Conservation (phyloP, 1,284 basidiomycete genomes). For the Lignosus rhinocerotis region DNA sequence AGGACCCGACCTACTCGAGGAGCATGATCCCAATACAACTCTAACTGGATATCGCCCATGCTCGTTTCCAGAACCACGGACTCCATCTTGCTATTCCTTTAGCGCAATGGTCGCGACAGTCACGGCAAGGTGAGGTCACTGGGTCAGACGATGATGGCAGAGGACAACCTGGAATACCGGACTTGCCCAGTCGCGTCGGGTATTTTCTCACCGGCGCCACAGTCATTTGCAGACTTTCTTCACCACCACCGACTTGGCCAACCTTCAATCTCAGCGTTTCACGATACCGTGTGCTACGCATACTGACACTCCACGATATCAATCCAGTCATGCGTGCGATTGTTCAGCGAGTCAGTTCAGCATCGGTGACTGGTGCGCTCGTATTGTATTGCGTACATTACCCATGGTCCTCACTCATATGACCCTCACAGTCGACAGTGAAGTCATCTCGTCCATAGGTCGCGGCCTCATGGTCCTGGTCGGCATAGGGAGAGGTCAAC, state of each 20-base stretch:
- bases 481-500: slow-evolving; percentile 78
- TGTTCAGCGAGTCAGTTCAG: slow-evolving; percentile 73
- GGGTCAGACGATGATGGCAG: slow-evolving; percentile 2
- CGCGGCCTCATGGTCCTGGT: slow-evolving; percentile 85
- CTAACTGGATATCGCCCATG: slow-evolving; percentile 84
- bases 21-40: slow-evolving; percentile 90
- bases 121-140: not conserved
- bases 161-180: not conserved
- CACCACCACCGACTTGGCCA: not conserved
- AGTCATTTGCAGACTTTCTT: not conserved
- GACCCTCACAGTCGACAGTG: slow-evolving; percentile 59
- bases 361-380: slow-evolving; percentile 67
- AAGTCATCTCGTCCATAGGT: slow-evolving; percentile 77
- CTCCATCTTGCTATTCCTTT: slow-evolving; percentile 36
- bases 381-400: not conserved
- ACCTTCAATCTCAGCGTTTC: not conserved
- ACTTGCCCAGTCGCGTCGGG: not conserved
- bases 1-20: slow-evolving; percentile 62
- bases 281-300: not conserved
- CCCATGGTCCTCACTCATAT: not conserved
- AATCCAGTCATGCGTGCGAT: slow-evolving; percentile 67
- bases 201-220: not conserved
- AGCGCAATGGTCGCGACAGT: not conserved
- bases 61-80: slow-evolving; percentile 84
- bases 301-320: not conserved